Evolutionary conservation across 805 yeast species (phyloP), one percentile per base, ranked within the genome.

Genomic region (Ogataea neopini): DNA sequence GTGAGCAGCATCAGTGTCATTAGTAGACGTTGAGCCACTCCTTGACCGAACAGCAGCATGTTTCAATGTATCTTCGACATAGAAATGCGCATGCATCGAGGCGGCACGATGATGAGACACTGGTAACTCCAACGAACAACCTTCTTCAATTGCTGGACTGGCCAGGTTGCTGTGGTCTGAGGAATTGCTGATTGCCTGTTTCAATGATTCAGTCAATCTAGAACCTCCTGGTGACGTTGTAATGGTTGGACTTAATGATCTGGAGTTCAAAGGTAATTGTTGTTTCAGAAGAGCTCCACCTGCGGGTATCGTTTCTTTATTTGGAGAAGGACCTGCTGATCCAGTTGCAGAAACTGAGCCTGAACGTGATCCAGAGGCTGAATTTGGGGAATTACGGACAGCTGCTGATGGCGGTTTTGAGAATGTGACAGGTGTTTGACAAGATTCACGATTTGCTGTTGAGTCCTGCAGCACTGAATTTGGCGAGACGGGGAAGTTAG

Each of bases 51-150:
- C 62, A 13, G 69, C 58, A 2, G 66, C 61, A 56, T 76, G 83
- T 58, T 79, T 83, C n/a, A 80, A 61, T 1, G 84, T 73, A 47
- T 86, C 91, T 51, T 83, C 86, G 8, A 81, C 82, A 54, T 76
- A 77, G 61, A 87, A 87, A 66, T 86, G 96, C 0, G 94, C 90
- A 66, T 87, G 96, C 52, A 84, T 83, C 0, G 87, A 77, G 14
- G 86, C 75, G 17, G 76, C 61, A 62, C 80, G 77, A 55, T 78
- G 77, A 58, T 79, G 85, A 1, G 48, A 43, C 6, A 13, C 15
- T 14, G 53, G 43, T 20, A 47, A 32, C 40, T 43, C 46, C 15
- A 36, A 17, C 4, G 41, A 28, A 15, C 37, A 42, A 5, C 15
- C 25, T 10, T 47, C 52, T 28, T 40, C 46, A 3, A 36, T 14